Base-by-base conservation (phyloP, 345 rosid genomes). In the Salix purpurea region DNA sequence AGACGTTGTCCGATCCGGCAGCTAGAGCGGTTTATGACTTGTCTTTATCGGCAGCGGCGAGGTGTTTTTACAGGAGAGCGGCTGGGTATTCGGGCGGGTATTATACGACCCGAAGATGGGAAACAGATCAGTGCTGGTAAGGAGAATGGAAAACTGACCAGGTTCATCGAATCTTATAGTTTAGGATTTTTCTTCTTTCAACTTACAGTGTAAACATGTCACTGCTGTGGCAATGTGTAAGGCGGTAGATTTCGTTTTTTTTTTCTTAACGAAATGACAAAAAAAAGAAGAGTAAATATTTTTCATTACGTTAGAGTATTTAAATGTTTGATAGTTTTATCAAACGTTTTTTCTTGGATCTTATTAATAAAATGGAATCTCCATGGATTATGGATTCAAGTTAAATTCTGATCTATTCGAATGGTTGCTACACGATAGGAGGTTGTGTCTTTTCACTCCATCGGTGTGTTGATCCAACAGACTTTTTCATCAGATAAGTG, bases 91-190 rank as follows among this genome's bases (percentile, higher is more conserved):
- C 77, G 52, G 68, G 30, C 18, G 81, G 84, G 65, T 75, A 71
- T 23, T 52, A 76, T 40, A 64, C 88, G 78, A 83, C 79, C 80
- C 90, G 94, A 78, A 88, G 87, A 73, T 93, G 97, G 97, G 97
- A 93, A 68, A 93, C 97, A 60, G 97, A 93, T 78, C 97, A 92
- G 89, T 92, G 97, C 85, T 92, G 97, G 97, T 92, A 78, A 81
- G 52, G 42, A 70, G 9, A 48, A 18, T 8, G 32, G 23, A 32
- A 30, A 11, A 52, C 5, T 32, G 14, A 39, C 15, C 18, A 71
- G 8, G 5, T 21, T 11, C 40, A 32, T 15, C 2, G 36, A 16
- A 16, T 26, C 42, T 52, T 62, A 14, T 40, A 23, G 64, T 62
- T 15, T 28, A 16, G 28, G 8, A 39, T 58, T 61, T 30, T 61